phyloP scores from a whole-genome alignment of 345 rosid species.

The Arabidopsis arenosa region DNA sequence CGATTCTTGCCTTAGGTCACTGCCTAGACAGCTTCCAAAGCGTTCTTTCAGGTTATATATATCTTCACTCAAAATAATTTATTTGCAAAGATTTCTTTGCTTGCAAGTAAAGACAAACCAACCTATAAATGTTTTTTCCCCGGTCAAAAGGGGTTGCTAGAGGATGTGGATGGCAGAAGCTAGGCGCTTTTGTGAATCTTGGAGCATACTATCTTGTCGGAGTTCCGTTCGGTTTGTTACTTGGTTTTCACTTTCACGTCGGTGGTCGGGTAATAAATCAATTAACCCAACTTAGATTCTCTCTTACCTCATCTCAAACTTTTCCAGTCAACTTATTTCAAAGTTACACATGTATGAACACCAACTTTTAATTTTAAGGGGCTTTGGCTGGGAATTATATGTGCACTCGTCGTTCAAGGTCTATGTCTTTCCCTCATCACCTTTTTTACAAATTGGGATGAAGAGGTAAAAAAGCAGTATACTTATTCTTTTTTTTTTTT shows the following conservation, averaged over 20 bases:
- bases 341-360: not conserved
- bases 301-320: not conserved
- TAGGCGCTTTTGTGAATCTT: constrained; percentile 53
- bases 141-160: constrained; percentile 53
- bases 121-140: not conserved
- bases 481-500: not conserved
- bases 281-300: not conserved
- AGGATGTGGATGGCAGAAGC: constrained; percentile 65
- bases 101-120: constrained; percentile 29
- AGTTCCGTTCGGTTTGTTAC: constrained; percentile 49
- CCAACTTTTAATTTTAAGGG: constrained; percentile 41
- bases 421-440: constrained; percentile 41
- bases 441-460: constrained; percentile 45
- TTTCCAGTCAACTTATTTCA: not conserved
- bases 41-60: constrained; percentile 53
- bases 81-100: not conserved
- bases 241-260: constrained; percentile 50
- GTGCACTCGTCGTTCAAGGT: constrained; percentile 55
- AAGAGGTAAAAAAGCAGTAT: constrained; percentile 46
- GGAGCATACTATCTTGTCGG: constrained; percentile 58
- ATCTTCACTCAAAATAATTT: not conserved
- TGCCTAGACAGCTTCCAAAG: constrained; percentile 51
- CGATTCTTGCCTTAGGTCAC: constrained; percentile 48
- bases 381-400: constrained; percentile 59
- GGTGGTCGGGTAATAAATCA: constrained; percentile 52